phyloP scores from a whole-genome alignment of 2,329 filamentous ascomycete species.

The Xylariaceae sp. region DNA sequence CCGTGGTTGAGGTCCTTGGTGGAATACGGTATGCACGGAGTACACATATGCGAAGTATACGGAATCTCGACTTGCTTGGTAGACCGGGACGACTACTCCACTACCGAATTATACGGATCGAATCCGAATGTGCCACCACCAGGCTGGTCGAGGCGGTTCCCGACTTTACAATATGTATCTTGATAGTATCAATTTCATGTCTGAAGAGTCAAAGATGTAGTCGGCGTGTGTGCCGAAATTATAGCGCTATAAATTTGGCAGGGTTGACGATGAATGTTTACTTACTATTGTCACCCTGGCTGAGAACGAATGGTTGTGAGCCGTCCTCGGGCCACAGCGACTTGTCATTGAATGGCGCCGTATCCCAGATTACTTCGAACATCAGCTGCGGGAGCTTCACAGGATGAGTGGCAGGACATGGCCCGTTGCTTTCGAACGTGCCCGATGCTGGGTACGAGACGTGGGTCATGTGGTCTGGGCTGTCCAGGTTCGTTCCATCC shows the following conservation, averaged over 20 bases:
- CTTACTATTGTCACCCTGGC: conserved; percentile 37
- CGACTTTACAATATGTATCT: too few species aligned
- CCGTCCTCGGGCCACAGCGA: too few species aligned
- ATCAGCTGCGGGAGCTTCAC: conserved; percentile 47
- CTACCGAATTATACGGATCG: background rate
- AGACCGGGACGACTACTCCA: too few species aligned
- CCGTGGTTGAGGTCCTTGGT: too few species aligned
- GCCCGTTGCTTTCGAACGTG: conserved; percentile 35
- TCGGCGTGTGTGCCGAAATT: too few species aligned
- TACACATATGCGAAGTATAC: background rate
- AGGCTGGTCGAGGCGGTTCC: too few species aligned
- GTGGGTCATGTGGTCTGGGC: background rate
- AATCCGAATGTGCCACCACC: conserved; percentile 30
- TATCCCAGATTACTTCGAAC: conserved; percentile 51
- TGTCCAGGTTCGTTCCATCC: conserved; percentile 4
- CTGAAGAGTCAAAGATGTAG: too few species aligned
- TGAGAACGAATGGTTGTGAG: conserved; percentile 41
- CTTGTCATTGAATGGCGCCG: conserved; percentile 40
- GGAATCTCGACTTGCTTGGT: background rate
- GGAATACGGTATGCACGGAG: background rate
- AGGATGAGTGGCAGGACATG: conserved; percentile 38
- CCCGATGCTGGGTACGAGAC: conserved; percentile 30
- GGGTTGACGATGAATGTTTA: too few species aligned
- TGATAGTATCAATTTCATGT: too few species aligned
- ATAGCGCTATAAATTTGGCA: too few species aligned